Conservation (phyloP, 169 alveolate genomes). For the Toxoplasma gondii region DNA sequence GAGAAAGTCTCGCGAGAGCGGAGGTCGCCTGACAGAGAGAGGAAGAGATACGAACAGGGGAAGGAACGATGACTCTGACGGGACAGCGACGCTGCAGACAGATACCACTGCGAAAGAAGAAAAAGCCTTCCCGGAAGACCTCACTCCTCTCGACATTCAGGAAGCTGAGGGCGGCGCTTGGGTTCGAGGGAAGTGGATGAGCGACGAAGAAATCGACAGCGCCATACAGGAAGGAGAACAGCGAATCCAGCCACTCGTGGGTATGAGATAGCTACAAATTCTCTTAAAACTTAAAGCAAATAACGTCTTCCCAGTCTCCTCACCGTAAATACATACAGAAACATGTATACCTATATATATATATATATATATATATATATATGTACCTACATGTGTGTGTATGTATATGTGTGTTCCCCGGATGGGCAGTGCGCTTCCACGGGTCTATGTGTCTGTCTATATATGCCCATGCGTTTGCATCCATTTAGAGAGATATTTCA, state of each 20-base stretch:
- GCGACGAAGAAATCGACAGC: conserved; percentile 26
- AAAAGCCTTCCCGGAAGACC: neutral
- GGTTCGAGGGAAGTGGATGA: conserved; percentile 19
- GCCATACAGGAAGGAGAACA: neutral
- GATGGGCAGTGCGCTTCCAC: neutral
- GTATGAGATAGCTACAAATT: neutral
- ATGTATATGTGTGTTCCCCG: neutral
- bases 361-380: neutral
- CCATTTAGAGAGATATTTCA: neutral
- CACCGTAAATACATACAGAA: neutral
- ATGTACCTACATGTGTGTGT: neutral
- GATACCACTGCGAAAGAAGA: neutral
- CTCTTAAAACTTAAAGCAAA: neutral
- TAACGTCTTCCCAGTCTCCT: neutral
- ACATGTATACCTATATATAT: neutral
- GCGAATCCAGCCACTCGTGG: neutral
- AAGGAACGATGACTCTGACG: neutral
- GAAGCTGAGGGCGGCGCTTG: conserved; percentile 38
- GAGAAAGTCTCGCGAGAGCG: neutral
- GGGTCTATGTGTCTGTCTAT: neutral
- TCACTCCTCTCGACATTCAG: neutral
- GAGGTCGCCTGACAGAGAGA: neutral
- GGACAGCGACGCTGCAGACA: neutral
- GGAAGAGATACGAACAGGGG: neutral
- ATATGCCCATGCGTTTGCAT: neutral